These are phyloP conservation scores for Phyllosticta paracitricarpa DNA, from an alignment of 2,329 filamentous ascomycete genomes.

Conservation along the genomic window DNA sequence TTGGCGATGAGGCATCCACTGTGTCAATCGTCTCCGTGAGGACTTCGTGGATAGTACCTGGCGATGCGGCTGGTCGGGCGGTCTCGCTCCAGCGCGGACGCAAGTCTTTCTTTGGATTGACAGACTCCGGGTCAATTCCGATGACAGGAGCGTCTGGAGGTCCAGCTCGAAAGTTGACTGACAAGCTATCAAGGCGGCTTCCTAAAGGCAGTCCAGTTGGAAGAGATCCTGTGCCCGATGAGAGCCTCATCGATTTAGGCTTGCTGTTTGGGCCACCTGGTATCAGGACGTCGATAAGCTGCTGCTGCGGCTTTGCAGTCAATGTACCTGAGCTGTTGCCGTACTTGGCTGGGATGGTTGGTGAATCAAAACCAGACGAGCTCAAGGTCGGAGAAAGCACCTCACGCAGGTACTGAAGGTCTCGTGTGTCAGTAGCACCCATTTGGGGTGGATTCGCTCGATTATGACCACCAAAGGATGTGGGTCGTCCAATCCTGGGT, in stretches of 20 bases:
- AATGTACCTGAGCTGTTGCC: background rate
- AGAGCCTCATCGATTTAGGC: background rate
- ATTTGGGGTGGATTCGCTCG: background rate
- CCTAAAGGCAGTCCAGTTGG: background rate
- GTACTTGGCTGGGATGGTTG: background rate
- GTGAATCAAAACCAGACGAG: background rate
- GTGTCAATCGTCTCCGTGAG: background rate
- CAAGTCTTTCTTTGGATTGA: background rate
- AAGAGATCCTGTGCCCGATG: background rate
- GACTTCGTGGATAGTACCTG: background rate
- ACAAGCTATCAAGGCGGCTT: background rate
- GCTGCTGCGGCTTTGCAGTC: background rate
- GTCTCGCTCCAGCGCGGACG: background rate
- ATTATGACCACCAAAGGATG: background rate
- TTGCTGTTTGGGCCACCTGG: background rate
- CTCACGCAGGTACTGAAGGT: background rate
- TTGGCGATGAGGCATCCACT: background rate
- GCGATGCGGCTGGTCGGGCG: background rate
- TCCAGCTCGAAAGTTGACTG: background rate
- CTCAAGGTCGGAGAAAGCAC: background rate
- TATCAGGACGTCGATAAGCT: background rate
- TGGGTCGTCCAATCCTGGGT: too few species aligned
- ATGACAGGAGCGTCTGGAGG: background rate
- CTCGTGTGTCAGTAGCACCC: background rate
- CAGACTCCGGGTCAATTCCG: background rate